Evolutionary conservation across 192 early-diverging fungal species (phyloP), one percentile per base, ranked within the genome.

Genomic region (Mortierella alpina): DNA sequence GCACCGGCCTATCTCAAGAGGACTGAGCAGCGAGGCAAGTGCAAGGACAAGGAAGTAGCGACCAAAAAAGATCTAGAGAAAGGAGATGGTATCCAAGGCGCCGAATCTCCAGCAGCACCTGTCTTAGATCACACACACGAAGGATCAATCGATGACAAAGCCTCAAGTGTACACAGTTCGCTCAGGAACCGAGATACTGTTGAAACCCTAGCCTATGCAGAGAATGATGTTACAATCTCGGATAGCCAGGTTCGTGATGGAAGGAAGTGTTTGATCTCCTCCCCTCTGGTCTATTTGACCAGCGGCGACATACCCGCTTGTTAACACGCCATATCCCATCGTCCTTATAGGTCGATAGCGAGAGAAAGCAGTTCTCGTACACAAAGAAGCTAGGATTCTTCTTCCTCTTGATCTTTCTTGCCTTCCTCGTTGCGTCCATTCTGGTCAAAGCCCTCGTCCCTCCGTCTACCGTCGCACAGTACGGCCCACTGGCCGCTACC

Each of bases 371-470:
- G 12, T 84, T 71, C 59, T 70, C 68, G 14, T 84, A 84, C 46
- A 72, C 76, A 39, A 73, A 68, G 20, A 68, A 74, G 39, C 42
- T 81, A 6, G 88, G 84, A 10, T 60, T 88, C 0, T 8, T 83
- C 14, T 75, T 86, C 22, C 59, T 92, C 7, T 63, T 63, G 23
- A 39, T 88, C 41, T 88, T 84, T 75, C 17, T 91, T 2, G 67
- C 73, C 17, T 62, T 92, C 7, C 68, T 93, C 11, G 48, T 92
- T 31, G 75, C 82, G 22, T 55, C 81, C 1, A 78, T 90, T 40
- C 65, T 85, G n/a, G 68, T 90, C 23, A 59, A 78, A 0, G 53
- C 76, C 2, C 52, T 79, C 14, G 22, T 67, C 13, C 69, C 70
- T 12, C 39, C 40, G 15, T 63, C 80, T 18, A 31, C 59, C 45